Evolutionary conservation across 805 yeast species (phyloP), one percentile per base, ranked within the genome.

Genomic region (Kodamaea hsintzibuensis): DNA sequence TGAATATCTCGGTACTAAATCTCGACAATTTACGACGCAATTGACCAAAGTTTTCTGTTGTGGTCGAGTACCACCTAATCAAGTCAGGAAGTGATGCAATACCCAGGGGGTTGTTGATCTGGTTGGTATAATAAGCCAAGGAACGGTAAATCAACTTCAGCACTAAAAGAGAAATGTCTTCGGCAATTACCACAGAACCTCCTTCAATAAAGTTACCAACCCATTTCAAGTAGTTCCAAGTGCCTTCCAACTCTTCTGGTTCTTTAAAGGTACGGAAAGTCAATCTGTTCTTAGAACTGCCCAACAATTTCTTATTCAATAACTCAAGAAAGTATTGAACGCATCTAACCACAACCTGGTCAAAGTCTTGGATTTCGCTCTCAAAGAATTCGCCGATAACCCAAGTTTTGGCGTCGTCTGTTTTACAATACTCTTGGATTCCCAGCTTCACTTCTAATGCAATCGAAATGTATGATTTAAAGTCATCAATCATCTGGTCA

Each of bases 401-500:
- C 97, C 97, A 91, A 3, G 85, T 86, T 43, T 77, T 81, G 46
- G 78, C 81, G 6, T 59, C 60, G 52, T 75, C 79, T 0, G 88
- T 82, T 37, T 71, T 80, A 59, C 83, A 78, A 60, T 84, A 86
- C 47, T 82, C 85, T 25, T 78, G 70, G 47, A 87, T 80, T 0
- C 90, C 83, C 54, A 82, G 82, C 65, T 91, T 86, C 49, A 91
- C 82, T 58, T 84, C 88, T 14, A 90, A 77, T 0, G 96, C 92
- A 35, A 91, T 74, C 47, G 82, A 80, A 53, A 93, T 82, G 65
- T 90, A 91, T 1, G 85, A 80, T 60, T 85, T 85, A 66, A 93
- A 88, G 66, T 91, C 96, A 46, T 84, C 91, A 56, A 93, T 82
- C 81, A 91, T 87, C 70, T 93, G 97, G 69, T 95, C 99, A 60